A percentile compares a stretch with the other conserved stretches of the same genome.
phyloP scores from a whole-genome alignment of 768 basidiomycete species.

The Leccinum disarticulatum region DNA sequence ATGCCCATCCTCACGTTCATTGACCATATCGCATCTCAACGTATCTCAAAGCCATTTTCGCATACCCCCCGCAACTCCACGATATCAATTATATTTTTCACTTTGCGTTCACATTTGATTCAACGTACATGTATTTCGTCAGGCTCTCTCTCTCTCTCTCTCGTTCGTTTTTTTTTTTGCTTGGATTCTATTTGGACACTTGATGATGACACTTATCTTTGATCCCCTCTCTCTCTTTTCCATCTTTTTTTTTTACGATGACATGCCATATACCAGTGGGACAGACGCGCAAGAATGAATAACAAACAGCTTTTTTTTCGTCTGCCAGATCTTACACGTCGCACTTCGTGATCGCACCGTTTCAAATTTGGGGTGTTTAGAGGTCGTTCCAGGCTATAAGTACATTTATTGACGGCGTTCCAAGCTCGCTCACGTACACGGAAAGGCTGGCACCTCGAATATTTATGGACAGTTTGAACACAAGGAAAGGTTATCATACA shows the following conservation, averaged over 20 bases:
- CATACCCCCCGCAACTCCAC: constrained; percentile 31
- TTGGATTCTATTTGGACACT: constrained; percentile 10
- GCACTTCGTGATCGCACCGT: no score
- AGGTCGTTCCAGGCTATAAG: no score
- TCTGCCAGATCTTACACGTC: no score
- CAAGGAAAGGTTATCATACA: background rate
- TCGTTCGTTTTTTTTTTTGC: constrained; percentile 1
- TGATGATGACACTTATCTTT: constrained; percentile 4
- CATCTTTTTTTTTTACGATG: background rate
- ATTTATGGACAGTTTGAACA: background rate
- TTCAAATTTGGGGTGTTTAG: background rate
- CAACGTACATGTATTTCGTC: constrained; percentile 12
- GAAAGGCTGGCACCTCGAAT: background rate
- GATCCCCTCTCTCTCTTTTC: background rate
- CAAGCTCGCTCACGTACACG: background rate
- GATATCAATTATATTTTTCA: constrained; percentile 25
- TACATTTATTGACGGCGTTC: background rate
- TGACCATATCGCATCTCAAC: constrained; percentile 22
- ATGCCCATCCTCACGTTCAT: constrained; percentile 28
- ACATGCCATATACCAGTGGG: constrained; percentile 9
- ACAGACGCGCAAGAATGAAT: background rate
- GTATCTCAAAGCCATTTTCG: constrained; percentile 15
- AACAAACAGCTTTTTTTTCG: background rate
- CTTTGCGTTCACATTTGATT: constrained; percentile 22
- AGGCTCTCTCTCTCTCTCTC: constrained; percentile 2